Conservation (phyloP, 495 filamentous ascomycete genomes). For the Penicillium canescens region DNA sequence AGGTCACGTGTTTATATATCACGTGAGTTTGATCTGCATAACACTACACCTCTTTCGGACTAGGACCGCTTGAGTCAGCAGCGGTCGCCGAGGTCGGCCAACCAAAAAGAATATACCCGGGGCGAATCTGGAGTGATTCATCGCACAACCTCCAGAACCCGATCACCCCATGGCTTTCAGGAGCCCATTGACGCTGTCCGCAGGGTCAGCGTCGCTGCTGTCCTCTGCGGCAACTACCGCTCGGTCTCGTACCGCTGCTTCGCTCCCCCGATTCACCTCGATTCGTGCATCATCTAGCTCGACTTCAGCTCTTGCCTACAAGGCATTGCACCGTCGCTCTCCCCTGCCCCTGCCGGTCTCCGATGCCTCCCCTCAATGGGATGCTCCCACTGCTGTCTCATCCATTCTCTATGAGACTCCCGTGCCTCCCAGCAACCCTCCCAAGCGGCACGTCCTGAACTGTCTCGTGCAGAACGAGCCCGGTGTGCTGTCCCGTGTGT, state of each 20-base stretch:
- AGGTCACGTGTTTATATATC: background rate
- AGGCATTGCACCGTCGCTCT: slow-evolving; percentile 88
- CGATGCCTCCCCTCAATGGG: slow-evolving; percentile 79
- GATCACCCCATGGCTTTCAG: slow-evolving; percentile 49
- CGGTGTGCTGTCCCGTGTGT: slow-evolving; percentile 92
- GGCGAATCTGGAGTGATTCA: slow-evolving; percentile 29
- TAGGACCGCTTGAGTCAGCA: slow-evolving; percentile 35
- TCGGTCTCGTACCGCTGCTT: slow-evolving; percentile 35
- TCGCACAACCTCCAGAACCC: slow-evolving; percentile 22
- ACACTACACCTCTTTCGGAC: slow-evolving; percentile 1
- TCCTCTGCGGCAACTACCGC: slow-evolving; percentile 31
- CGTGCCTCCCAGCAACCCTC: slow-evolving; percentile 74
- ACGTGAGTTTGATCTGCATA: background rate
- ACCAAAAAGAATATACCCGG: slow-evolving; percentile 35
- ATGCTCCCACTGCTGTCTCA: slow-evolving; percentile 91
- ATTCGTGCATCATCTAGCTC: slow-evolving; percentile 55
- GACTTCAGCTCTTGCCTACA: slow-evolving; percentile 94
- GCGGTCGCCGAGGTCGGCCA: slow-evolving; percentile 38
- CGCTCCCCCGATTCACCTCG: slow-evolving; percentile 38
- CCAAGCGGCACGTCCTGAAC: slow-evolving; percentile 94
- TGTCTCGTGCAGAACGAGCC: slow-evolving; percentile 99
- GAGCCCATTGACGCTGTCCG: slow-evolving; percentile 43
- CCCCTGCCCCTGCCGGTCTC: slow-evolving; percentile 75
- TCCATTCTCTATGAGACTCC: slow-evolving; percentile 99
- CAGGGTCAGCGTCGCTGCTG: slow-evolving; percentile 38